Conservation (phyloP, 768 basidiomycete species). For the Pholiota conissans region DNA sequence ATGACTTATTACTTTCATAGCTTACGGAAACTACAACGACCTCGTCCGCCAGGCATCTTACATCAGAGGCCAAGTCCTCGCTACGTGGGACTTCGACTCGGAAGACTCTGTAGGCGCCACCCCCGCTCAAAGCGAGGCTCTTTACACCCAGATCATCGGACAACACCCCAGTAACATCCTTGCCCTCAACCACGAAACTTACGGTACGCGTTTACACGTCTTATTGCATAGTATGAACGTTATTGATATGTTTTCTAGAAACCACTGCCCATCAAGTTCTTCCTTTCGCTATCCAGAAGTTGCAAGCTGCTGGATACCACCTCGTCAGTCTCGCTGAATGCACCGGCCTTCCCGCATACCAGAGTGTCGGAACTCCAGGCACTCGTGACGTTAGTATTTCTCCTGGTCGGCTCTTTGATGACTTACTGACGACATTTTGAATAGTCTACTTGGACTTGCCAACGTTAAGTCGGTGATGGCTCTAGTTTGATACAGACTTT, state of each 20-base stretch:
- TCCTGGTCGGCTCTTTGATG: neutral
- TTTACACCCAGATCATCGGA: conserved; percentile 28
- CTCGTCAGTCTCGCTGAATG: conserved; percentile 44
- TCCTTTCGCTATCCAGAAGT: conserved; percentile 34
- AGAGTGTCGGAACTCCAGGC: conserved; percentile 26
- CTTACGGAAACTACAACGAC: conserved; percentile 48
- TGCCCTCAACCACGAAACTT: conserved; percentile 43
- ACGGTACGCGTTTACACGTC: conserved; percentile 23
- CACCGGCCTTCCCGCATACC: conserved; percentile 37
- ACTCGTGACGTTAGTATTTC: conserved; percentile 30
- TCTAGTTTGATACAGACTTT: neutral
- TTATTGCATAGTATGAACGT: neutral
- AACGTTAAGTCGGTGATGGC: neutral
- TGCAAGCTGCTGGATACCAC: conserved; percentile 38
- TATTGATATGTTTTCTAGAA: conserved; percentile 21
- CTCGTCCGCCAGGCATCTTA: conserved; percentile 39
- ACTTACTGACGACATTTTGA: neutral
- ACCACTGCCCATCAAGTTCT: conserved; percentile 39
- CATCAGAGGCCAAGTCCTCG: conserved; percentile 35
- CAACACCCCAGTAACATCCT: conserved; percentile 35
- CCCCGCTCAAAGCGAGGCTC: conserved; percentile 27
- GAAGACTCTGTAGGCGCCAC: conserved; percentile 38
- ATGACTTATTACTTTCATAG: conserved; percentile 14
- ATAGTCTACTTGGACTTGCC: conserved; percentile 27
- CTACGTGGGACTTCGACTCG: conserved; percentile 42